These are phyloP conservation scores for Colletotrichum somersetense DNA, from an alignment of 2,329 filamentous ascomycete species.

Conservation along the genomic window DNA sequence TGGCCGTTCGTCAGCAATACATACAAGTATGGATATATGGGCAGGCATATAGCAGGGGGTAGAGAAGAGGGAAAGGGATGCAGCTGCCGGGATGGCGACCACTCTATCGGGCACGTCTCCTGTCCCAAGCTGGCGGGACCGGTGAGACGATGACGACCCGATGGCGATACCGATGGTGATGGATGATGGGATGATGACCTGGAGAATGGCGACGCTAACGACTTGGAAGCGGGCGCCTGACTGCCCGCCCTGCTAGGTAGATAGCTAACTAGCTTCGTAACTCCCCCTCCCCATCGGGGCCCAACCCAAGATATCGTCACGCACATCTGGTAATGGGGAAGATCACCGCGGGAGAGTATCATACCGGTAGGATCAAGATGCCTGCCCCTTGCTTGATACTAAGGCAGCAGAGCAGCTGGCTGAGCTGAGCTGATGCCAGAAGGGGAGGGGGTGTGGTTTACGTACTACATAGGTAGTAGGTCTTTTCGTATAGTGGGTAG, in stretches of 20 bases:
- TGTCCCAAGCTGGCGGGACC: conserved; percentile 1
- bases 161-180: not conserved
- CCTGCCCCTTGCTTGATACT: not conserved
- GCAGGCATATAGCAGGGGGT: not conserved
- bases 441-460: too few relatives aligned
- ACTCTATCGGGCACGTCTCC: not conserved
- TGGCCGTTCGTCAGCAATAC: not conserved
- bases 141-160: not conserved
- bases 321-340: conserved; percentile 16
- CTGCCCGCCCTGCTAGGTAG: not conserved
- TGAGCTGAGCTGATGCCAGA: not conserved
- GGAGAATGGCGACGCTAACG: not conserved
- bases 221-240: conserved; percentile 5
- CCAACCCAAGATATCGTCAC: conserved; percentile 4
- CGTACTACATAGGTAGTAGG: too few relatives aligned
- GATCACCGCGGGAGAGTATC: conserved; percentile 19
- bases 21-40: not conserved
- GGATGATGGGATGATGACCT: not conserved
- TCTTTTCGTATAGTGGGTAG: not conserved
- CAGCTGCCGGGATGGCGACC: not conserved
- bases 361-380: not conserved
- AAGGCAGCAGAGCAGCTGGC: too few relatives aligned
- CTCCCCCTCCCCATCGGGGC: not conserved
- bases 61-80: not conserved
- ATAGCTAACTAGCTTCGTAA: not conserved